A percentile compares a stretch with the other conserved stretches of the same genome.
phyloP scores from a whole-genome alignment of 805 yeast species.

The Candida peoriensis region DNA sequence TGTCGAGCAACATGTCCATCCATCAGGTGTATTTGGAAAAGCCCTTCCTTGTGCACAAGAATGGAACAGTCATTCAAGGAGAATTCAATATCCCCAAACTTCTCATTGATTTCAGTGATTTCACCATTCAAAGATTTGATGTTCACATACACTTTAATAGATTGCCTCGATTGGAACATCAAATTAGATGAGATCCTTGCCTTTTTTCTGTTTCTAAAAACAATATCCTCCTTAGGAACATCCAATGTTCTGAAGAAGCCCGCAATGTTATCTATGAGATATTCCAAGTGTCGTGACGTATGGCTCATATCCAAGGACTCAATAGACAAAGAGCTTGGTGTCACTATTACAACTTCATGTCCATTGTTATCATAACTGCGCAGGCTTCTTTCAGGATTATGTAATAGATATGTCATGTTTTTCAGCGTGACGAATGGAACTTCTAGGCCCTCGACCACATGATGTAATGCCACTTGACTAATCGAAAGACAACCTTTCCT shows the following conservation, averaged over 20 bases:
- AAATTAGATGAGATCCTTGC: slow-evolving; percentile 19
- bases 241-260: slow-evolving; percentile 6
- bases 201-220: slow-evolving; percentile 21
- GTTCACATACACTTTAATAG: slow-evolving; percentile 7
- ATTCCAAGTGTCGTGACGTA: slow-evolving; percentile 24
- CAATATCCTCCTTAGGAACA: slow-evolving; percentile 14
- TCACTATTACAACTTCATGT: slow-evolving; percentile 22
- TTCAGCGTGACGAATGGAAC: slow-evolving; percentile 12
- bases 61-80: slow-evolving; percentile 11
- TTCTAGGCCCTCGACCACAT: slow-evolving; percentile 14
- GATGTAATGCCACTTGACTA: slow-evolving; percentile 26
- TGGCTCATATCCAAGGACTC: slow-evolving; percentile 26
- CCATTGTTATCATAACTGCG: slow-evolving; percentile 26
- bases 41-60: slow-evolving; percentile 13
- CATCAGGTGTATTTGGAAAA: slow-evolving; percentile 17
- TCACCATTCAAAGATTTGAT: slow-evolving; percentile 12
- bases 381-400: slow-evolving; percentile 17
- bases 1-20: slow-evolving; percentile 11
- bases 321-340: slow-evolving; percentile 13
- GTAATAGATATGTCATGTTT: slow-evolving; percentile 18
- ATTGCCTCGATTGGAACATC: slow-evolving; percentile 16
- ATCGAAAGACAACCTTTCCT: slow-evolving; percentile 28
- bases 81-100: slow-evolving; percentile 30
- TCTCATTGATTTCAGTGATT: slow-evolving; percentile 18
- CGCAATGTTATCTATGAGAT: slow-evolving; percentile 8